Percentiles rank a stretch among this genome's conserved stretches.
These are phyloP conservation scores for Xerocomellus chrysenteron DNA, from an alignment of 768 basidiomycete species.

Conservation along the genomic window DNA sequence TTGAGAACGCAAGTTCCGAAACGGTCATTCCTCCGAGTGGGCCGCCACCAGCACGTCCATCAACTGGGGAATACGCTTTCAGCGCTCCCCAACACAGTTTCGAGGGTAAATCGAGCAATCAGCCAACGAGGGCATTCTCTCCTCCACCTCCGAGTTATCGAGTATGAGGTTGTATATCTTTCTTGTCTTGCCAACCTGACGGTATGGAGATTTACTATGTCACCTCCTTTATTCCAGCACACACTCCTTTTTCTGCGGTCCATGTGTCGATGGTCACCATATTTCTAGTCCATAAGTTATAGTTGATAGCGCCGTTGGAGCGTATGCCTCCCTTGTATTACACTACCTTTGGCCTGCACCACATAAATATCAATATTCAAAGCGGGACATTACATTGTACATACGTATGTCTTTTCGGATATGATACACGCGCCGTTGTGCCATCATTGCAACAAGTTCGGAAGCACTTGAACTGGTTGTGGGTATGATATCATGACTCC, in stretches of 20 bases:
- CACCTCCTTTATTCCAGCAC: background rate
- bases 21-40: conserved; percentile 14
- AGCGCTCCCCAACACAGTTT: conserved; percentile 26
- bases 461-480: background rate
- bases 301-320: conserved; percentile 7
- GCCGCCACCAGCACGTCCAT: conserved; percentile 8
- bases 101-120: conserved; percentile 5
- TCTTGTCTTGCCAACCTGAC: background rate
- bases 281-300: conserved; percentile 25
- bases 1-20: conserved; percentile 21
- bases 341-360: conserved; percentile 7
- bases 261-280: conserved; percentile 2
- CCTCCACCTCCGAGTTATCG: conserved; percentile 26
- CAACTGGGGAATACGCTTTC: conserved; percentile 26
- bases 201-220: background rate
- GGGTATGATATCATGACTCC: conserved; percentile 6
- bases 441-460: background rate
- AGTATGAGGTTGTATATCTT: background rate
- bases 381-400: background rate
- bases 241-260: conserved; percentile 5
- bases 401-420: background rate
- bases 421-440: no score
- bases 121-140: conserved; percentile 1
- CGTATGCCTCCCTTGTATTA: conserved; percentile 17
- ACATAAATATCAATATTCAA: conserved; percentile 1